phyloP scores from a whole-genome alignment of 768 basidiomycete genomes.

The Pleurotus tuoliensis region DNA sequence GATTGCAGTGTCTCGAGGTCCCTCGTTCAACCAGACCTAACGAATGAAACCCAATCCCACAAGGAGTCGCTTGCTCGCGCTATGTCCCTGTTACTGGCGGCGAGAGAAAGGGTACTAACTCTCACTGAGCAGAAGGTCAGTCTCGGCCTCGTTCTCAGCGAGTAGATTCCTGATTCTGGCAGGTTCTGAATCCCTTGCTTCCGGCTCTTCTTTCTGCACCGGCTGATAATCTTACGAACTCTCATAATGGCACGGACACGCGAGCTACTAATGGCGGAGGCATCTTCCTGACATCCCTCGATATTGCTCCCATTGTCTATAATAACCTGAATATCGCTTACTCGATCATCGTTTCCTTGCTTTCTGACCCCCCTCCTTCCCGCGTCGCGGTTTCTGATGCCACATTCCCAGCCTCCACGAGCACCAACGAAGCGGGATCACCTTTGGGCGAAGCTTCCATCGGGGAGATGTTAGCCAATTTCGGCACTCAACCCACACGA shows the following conservation, averaged over 20 bases:
- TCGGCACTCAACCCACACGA: not conserved
- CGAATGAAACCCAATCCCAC: slow-evolving; percentile 34
- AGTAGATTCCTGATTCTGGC: slow-evolving; percentile 1
- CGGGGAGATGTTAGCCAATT: not conserved
- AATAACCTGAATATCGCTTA: slow-evolving; percentile 69
- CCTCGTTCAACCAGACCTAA: slow-evolving; percentile 1
- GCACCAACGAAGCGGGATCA: not conserved
- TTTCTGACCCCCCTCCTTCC: slow-evolving; percentile 32
- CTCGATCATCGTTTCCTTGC: slow-evolving; percentile 57
- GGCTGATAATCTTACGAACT: slow-evolving; percentile 1
- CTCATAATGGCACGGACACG: slow-evolving; percentile 25
- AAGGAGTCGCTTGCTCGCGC: slow-evolving; percentile 59
- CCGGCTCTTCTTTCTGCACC: slow-evolving; percentile 39
- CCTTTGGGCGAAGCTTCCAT: not conserved
- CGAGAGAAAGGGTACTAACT: slow-evolving; percentile 67
- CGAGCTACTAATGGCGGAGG: slow-evolving; percentile 6
- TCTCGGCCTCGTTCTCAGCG: slow-evolving; percentile 8
- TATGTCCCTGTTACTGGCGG: slow-evolving; percentile 65
- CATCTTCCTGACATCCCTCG: slow-evolving; percentile 59
- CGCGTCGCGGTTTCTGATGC: not conserved
- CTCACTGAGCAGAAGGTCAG: slow-evolving; percentile 73
- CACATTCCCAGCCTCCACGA: not conserved
- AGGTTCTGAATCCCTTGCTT: slow-evolving; percentile 53
- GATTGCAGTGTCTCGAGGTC: not conserved
- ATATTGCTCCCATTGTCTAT: slow-evolving; percentile 62